Evolutionary conservation across 2,329 filamentous ascomycete genomes (phyloP), one percentile per base, ranked within the genome.

Genomic region (Gremmenia infestans): DNA sequence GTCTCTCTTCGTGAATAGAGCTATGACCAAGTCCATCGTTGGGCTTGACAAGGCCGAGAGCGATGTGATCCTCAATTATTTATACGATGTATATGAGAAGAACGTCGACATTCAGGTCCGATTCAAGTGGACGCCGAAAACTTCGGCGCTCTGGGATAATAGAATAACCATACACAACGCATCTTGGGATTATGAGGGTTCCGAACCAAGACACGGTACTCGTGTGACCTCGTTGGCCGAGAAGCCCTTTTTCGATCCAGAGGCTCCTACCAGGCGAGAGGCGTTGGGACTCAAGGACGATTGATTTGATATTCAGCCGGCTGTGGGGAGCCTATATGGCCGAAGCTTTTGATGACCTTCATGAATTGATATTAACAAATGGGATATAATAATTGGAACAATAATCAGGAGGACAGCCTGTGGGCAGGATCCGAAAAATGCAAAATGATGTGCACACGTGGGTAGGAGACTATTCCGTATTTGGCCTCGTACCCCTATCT

Each of bases 121-220:
- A 0, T 89, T 88, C 73, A 81, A 78, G 65, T 90, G 87, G 87
- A 87, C 81, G 0, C 81, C 83, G 0, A 71, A 77, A 25, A 87
- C 85, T 0, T 85, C 81, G 51, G 87, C 83, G 0, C 71, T 89
- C 3, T 89, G 86, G 86, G 86, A 89, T 65, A 89, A 89, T 63
- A 76, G 83, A 40, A 86, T 88, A 56, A 88, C 87, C 0, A 89
- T 89, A 39, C 86, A 90, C 63, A 89, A 88, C 59, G 86, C 86
- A 0, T 85, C 81, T 63, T 90, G 85, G 85, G 86, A 90, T 62
- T 89, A 89, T 65, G 85, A 81, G 36, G 84, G 84, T 1, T 77
- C 73, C 19, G 76, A 88, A 66, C 83, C 86, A 0, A 76, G 87
- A 40, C 87, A 91, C 67, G 87, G 87, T 2, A 90, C 86, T 0